Percentiles rank a stretch among this genome's conserved stretches.
Conservation (phyloP, 495 filamentous ascomycete genomes). For the Hyaloscypha variabilis region DNA sequence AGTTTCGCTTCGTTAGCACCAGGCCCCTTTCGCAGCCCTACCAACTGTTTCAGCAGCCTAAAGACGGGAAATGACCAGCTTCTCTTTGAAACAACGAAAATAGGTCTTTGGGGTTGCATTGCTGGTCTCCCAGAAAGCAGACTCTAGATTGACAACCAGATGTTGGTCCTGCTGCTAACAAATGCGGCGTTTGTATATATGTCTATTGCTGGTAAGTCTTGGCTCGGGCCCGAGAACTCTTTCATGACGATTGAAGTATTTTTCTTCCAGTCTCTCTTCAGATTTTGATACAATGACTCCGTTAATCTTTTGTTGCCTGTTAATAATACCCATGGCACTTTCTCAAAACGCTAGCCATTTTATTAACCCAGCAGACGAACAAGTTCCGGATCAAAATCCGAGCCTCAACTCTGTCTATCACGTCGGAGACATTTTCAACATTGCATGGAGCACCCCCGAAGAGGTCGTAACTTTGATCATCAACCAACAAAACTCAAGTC, state of each 20-base stretch:
- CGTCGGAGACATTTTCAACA: slow-evolving; percentile 9
- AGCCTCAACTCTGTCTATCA: neutral
- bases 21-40: neutral
- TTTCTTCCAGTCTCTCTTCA: too few relatives aligned
- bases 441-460: slow-evolving; percentile 3
- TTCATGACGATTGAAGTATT: too few relatives aligned
- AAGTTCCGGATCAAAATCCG: too few relatives aligned
- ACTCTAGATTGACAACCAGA: too few relatives aligned
- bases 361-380: neutral
- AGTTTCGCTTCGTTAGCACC: neutral
- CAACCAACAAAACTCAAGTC: neutral
- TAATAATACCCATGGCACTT: neutral
- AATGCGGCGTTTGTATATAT: too few relatives aligned
- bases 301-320: neutral
- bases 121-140: neutral
- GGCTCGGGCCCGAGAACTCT: too few relatives aligned
- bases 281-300: too few relatives aligned
- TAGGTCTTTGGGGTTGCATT: neutral
- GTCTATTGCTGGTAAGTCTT: too few relatives aligned
- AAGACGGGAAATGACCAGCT: neutral
- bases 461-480: neutral
- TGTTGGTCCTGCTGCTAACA: too few relatives aligned
- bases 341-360: slow-evolving; percentile 5
- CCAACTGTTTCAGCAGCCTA: neutral
- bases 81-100: neutral